Evolutionary conservation across 129 eudicot genomes (phyloP), one percentile per base, ranked within the genome.

Genomic region (Flaveria ramosissima): DNA sequence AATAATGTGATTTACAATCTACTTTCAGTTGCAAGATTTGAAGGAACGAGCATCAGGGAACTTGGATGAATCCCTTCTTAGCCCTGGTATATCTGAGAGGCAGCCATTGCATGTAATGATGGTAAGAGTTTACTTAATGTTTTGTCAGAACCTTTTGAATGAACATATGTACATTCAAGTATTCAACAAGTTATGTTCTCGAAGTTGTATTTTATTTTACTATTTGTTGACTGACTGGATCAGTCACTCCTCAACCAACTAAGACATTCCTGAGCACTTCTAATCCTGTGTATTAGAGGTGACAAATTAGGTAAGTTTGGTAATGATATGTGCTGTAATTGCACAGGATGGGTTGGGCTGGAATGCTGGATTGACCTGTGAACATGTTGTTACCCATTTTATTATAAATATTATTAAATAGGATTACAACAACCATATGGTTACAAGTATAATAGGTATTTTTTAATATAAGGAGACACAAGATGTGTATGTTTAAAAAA

Each of bases 61-160:
- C 84, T 77, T 81, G 77, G 98, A 94, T 19, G 97, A 93, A 79
- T 82, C 90, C 30, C 86, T 89, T 73, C 46, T 78, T 70, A 93
- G 46, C 78, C 98, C 98, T 46, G 98, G 98, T 59, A 79, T 87
- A 82, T 93, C 98, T 16, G 97, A 90, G 71, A 91, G 91, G 89
- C 97, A 87, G 86, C 98, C 98, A 68, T 84, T 93, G 83, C 98
- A 93, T 87, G 98, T 93, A 16, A 88, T 93, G 83, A 91, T 93
- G 98, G 98, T 94, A 84, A 91, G 92, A 74, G 64, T 50, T 80
- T 39, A 48, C 50, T 43, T 57, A 41, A 60, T 16, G 16, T 16
- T 48, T 32, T 24, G 55, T 70, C 0, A 32, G 1, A 8, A 39
- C 15, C 24, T 65, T 9, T 27, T 36, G 0, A 17, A n/a, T 36